Evolutionary conservation across 139 green algal species (phyloP), one percentile per base, ranked within the genome.

Genomic region (Mesotaenium endlicherianum): DNA sequence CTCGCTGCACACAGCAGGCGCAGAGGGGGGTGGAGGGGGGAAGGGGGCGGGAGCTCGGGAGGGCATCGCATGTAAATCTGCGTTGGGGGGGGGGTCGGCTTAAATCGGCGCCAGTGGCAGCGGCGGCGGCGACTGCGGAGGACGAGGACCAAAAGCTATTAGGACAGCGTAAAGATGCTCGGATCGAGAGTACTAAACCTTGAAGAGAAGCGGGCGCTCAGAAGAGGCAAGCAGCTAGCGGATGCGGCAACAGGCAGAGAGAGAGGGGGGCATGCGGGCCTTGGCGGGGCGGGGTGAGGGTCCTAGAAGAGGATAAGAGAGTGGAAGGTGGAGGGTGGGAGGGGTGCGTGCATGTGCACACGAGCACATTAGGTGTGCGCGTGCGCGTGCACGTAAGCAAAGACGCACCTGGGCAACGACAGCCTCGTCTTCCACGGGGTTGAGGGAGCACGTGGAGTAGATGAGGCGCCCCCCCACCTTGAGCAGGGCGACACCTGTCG

Each of bases 371-470:
- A n/a, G n/a, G n/a, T 64, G 26, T 64, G 50, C 50, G 20, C 50
- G 26, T 64, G 20, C 26, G 50, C 50, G 26, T 64, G 11, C 30
- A 80, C 41, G 36, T 16, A 82, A 82, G 77, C 39, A 44, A 68
- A 44, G 31, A 84, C 57, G 11, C 2, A 87, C 81, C 81, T 87
- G 53, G 11, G 96, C 96, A 67, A 99, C 95, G 30, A 99, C 97
- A 31, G 97, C 97, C 91, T 99, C 97, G 80, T 99, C 91, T 90
- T 99, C 97, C 3, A 99, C 89, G 1, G 97, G 97, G 91, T 99
- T 99, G 88, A 98, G 94, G 0, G 95, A 96, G 91, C 96, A 99
- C 30, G 96, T 99, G 77, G 93, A 97, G 92, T 99, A 99, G 30
- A 99, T 95, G 89, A 99, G 90, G 59, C 92, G 91, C 0, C 97